These are phyloP conservation scores for Geranium brycei DNA, from an alignment of 345 rosid genomes.

Conservation along the genomic window DNA sequence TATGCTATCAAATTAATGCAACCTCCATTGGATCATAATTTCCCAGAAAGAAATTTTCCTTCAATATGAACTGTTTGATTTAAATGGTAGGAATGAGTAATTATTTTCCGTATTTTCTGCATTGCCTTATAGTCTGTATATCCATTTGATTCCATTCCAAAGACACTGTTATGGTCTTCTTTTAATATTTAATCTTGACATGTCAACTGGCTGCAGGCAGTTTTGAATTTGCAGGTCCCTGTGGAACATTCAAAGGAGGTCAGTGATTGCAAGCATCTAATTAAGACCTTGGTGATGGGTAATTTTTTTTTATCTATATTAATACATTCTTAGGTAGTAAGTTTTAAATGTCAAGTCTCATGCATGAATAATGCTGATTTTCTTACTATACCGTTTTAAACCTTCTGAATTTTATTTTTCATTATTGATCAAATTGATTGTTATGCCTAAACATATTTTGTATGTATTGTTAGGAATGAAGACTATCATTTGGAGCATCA, in stretches of 20 bases:
- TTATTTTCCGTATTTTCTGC: not conserved
- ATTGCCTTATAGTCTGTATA: not conserved
- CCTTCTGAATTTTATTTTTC: not conserved
- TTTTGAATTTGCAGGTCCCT: constrained; percentile 88
- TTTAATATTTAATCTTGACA: constrained; percentile 7
- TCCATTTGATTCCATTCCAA: not conserved
- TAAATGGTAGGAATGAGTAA: not conserved
- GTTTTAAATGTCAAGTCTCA: constrained; percentile 3
- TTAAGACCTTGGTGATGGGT: constrained; percentile 99
- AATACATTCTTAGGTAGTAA: not conserved
- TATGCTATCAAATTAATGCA: too few relatives aligned
- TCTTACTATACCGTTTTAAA: not conserved
- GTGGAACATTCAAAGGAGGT: constrained; percentile 97
- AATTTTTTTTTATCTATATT: constrained; percentile 15
- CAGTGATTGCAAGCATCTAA: constrained; percentile 87
- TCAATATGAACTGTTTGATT: not conserved
- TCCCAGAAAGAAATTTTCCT: not conserved
- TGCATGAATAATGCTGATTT: constrained; percentile 1
- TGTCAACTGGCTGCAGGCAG: constrained; percentile 63
- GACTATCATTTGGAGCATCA: constrained; percentile 93
- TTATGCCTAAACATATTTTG: constrained; percentile 3
- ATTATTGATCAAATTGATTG: constrained; percentile 1
- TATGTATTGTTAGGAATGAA: constrained; percentile 70
- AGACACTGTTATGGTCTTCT: not conserved
- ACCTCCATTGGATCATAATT: not conserved